Evolutionary conservation across 192 early-diverging fungal species (phyloP).

Genomic region (Allomyces javanicus): DNA sequence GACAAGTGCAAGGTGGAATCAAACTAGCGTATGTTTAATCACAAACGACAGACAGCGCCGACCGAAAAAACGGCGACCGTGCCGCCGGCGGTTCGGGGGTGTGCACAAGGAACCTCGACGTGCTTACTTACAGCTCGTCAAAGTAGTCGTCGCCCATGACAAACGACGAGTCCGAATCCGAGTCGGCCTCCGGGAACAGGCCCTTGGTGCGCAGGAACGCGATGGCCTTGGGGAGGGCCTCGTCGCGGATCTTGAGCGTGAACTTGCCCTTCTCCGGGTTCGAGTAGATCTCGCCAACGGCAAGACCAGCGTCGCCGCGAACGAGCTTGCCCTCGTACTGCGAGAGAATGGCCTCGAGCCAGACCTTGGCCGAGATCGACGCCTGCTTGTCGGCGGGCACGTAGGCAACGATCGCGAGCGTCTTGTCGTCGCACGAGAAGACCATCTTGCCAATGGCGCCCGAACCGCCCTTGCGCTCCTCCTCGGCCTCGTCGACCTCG

Average conservation of each 20-base stretch:
- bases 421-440: neutral
- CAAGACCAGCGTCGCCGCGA: neutral
- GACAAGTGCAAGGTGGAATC: too few relatives aligned
- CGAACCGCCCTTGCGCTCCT: neutral
- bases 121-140: neutral
- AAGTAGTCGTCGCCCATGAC: slow-evolving; percentile 1
- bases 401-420: neutral
- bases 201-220: slow-evolving; percentile 1
- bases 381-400: neutral
- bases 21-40: too few relatives aligned
- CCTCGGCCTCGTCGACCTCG: neutral
- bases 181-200: neutral
- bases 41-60: too few relatives aligned
- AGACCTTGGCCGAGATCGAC: neutral
- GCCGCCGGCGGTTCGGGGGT: too few relatives aligned
- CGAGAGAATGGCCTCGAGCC: neutral
- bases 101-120: too few relatives aligned
- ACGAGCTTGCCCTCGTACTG: neutral
- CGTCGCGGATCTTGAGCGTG: neutral
- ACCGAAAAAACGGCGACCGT: too few relatives aligned
- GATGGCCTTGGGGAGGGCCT: neutral
- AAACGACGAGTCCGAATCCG: neutral
- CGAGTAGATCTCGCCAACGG: neutral
- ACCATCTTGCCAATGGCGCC: slow-evolving; percentile 1
- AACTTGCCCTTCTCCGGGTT: neutral